Base-by-base conservation (phyloP, 106 monocot species). In the Apostasia shenzhenica region DNA sequence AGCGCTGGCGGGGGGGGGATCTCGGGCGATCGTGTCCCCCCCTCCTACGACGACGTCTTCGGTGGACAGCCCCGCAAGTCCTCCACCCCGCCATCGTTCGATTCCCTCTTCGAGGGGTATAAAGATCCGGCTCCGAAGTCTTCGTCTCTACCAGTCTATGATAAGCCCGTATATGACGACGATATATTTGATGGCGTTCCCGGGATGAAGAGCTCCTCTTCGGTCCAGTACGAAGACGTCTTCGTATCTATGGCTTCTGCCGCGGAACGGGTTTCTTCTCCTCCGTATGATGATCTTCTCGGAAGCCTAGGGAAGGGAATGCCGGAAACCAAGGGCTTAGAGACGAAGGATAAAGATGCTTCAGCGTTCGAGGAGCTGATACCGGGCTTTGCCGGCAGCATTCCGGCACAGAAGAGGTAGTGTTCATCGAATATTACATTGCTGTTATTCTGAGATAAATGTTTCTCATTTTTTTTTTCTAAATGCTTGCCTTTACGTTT, bases 101-200 rank as follows among this genome's bases (percentile, higher is more conserved):
- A 66, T 52, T 73, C 76, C 40, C 59, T 80, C 49, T 80, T 80
- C 55, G 72, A 72, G 46, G 79, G 72, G 40, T 72, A 55, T 48
- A 68, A 67, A 59, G 80, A 76, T 53, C 41, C 69, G 50, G 14
- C 42, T 5, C 57, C 47, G 70, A 56, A 70, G 10, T 42, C 69
- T 5, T 49, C 63, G 5, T 57, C 75, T 4, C 8, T 63, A 45
- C 81, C 88, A 53, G 81, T 88, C 11, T 88, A 84, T 48, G 89
- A 89, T 38, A 82, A 78, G 74, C 82, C 82, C 9, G 84, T 84
- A 12, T 84, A 89, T 64, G 83, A 79, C n/a, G 85, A 77, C 45
- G 85, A 85, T 45, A 82, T 89, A 41, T 85, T 89, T 54, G 80
- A 75, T 37, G 88, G 88, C 55, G 53, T 84, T 45, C 84, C 88